Evolutionary conservation across 257 asterid species (phyloP), one percentile per base, ranked within the genome.

Genomic region (Solanum bulbocastanum): DNA sequence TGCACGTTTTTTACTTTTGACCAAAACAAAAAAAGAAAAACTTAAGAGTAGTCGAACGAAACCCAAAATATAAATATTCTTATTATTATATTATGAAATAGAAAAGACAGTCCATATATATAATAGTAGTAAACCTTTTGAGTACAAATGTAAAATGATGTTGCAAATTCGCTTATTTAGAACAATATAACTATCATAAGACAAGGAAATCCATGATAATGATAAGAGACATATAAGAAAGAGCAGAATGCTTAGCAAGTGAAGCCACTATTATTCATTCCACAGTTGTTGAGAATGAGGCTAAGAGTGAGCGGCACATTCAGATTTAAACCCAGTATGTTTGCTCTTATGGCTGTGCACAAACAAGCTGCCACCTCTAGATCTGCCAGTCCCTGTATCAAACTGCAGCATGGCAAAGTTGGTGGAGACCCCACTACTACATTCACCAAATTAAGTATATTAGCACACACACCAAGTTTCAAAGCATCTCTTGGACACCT

Each of bases 351-450:
- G 35, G 73, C 36, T 10, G 73, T 66, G 35, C 73, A 66, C 36
- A 56, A 18, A 3, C 65, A 56, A 56, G 22, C 65, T 3, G 65
- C 65, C 9, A 22, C 65, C n/a, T 56, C n/a, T 52, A 52, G 62
- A 6, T 52, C 3, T 0, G 3, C 23, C 62, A 52, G 9, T 5
- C 62, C 62, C 62, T 52, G 10, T 8, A 52, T 52, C 62, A 90
- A 9, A 9, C 36, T 16, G 86, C 91, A 90, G 39, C 92, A 91
- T 13, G 90, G 91, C 86, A 8, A 7, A 7, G 86, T 75, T 36
- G 89, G 87, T 30, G 93, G 91, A 56, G 30, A 30, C 30, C 30
- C 30, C 30, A 30, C 30, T 30, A 30, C 30, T 30, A 30, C 30
- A 30, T 30, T 30, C 30, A 30, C 30, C 30, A 30, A 30, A 30